These are phyloP conservation scores for Umbilicus rupestris DNA, from an alignment of 164 flowering plant genomes.

Conservation along the genomic window DNA sequence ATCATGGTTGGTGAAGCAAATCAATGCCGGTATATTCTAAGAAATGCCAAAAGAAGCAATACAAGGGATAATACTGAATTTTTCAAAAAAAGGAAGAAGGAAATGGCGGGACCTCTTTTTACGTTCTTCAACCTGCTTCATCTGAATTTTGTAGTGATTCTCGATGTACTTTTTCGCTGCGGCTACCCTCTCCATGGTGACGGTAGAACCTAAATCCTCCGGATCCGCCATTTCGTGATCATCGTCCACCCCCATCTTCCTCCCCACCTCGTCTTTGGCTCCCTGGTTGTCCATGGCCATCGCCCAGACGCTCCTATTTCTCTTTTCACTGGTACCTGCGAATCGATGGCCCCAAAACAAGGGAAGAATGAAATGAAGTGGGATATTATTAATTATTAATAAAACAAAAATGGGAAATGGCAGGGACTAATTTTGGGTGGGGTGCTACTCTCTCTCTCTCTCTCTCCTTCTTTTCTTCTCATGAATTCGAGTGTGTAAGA, in stretches of 20 bases:
- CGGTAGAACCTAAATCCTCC: slow-evolving; percentile 36
- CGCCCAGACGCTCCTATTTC: not conserved
- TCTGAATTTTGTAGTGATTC: slow-evolving; percentile 74
- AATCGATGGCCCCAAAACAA: too few relatives aligned
- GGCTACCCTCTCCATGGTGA: slow-evolving; percentile 81
- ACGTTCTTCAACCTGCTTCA: slow-evolving; percentile 76
- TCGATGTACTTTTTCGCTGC: slow-evolving; percentile 91
- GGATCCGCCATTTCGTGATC: slow-evolving; percentile 13
- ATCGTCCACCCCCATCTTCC: slow-evolving; percentile 18
- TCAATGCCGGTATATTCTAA: not conserved
- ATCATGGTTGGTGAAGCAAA: not conserved
- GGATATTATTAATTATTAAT: too few relatives aligned
- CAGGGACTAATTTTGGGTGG: too few relatives aligned
- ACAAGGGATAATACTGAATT: not conserved
- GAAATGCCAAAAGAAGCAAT: not conserved
- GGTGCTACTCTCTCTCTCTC: too few relatives aligned
- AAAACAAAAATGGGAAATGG: too few relatives aligned
- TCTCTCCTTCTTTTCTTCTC: too few relatives aligned
- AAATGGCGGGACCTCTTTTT: slow-evolving; percentile 42
- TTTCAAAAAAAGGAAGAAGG: not conserved
- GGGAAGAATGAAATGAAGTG: too few relatives aligned
- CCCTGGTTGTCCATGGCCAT: slow-evolving; percentile 12
- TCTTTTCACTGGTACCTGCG: slow-evolving; percentile 12
- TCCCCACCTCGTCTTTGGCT: not conserved
- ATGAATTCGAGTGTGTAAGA: too few relatives aligned